Evolutionary conservation across 768 basidiomycete species (phyloP).

Genomic region (Kwoniella bestiolae): DNA sequence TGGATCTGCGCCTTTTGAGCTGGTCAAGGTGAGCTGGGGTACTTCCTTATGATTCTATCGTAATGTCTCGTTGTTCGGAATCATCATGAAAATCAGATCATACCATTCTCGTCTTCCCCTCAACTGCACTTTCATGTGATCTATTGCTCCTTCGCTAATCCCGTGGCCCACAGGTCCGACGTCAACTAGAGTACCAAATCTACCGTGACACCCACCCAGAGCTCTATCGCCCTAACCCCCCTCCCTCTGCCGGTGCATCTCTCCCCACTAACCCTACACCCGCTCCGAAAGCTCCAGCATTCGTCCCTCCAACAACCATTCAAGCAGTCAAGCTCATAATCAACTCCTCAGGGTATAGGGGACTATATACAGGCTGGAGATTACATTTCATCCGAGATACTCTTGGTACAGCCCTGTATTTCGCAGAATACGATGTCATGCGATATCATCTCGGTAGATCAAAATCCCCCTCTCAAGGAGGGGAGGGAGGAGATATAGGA

Average conservation of each 20-base stretch:
- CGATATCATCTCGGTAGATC: constrained; percentile 78
- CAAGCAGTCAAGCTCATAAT: constrained; percentile 82
- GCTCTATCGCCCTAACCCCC: constrained; percentile 21
- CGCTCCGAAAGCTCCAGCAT: constrained; percentile 29
- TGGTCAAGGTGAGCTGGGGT: constrained; percentile 74
- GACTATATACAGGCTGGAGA: constrained; percentile 69
- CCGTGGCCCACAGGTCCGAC: constrained; percentile 67
- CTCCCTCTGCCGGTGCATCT: constrained; percentile 15
- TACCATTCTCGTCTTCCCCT: too few relatives aligned
- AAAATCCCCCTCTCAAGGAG: constrained; percentile 20
- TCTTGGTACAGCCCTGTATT: constrained; percentile 85
- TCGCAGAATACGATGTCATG: constrained; percentile 91
- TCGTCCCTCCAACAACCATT: constrained; percentile 75
- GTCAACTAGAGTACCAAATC: constrained; percentile 90
- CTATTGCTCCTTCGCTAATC: neutral
- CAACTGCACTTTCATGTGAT: too few relatives aligned
- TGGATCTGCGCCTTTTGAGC: constrained; percentile 89
- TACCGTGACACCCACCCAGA: constrained; percentile 64
- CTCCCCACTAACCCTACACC: constrained; percentile 28
- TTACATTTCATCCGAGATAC: constrained; percentile 94
- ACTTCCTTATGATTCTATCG: neutral
- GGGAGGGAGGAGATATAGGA: constrained; percentile 16
- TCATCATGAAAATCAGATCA: neutral
- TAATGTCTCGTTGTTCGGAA: too few relatives aligned
- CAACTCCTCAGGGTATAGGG: constrained; percentile 36